Evolutionary conservation across 2,329 filamentous ascomycete genomes (phyloP), one percentile per base, ranked within the genome.

Genomic region (Parafenestella ontariensis): DNA sequence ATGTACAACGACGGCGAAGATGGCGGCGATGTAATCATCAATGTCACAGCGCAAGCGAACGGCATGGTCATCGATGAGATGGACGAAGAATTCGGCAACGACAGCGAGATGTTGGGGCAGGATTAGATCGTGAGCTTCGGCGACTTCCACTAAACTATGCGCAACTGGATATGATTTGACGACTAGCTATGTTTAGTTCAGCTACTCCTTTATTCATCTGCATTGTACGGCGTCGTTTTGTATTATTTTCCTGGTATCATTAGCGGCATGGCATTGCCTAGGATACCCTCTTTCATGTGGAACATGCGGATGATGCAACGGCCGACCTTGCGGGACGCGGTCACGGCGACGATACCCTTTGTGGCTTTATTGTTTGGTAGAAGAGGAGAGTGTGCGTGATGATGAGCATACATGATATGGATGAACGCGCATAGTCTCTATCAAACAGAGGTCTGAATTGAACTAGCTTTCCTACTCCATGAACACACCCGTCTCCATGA

Each of bases 51-150:
- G 1, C 71, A 72, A 37, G 70, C 72, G 3, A 68, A 71, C 42
- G 68, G 62, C 44, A 75, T 75, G 73, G 75, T 70, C 5, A 73
- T 81, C 43, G 78, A 81, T 24, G 70, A 71, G 46, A 61, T 63
- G 39, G 75, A 79, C 42, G 78, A 80, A 33, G 76, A 76, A 26
- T 79, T 79, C 58, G 77, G 77, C 9, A 77, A 80, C 39, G 77
- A 73, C 21, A 80, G 78, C 56, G 78, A 81, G 65, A 72, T 79
- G 52, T 71, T 79, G 71, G 76, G 68, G 36, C 56, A 70, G 47
- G 64, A 70, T 34, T 69, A 59, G 51, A 17, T 21, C 9, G 34
- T 8, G 15, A 18, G 18, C 26, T 36, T 39, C 49, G 45, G 37
- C 29, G 15, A 17, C 13, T 31, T 31, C 3, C 29, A 34, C 13